Percentiles rank a stretch among this genome's conserved stretches.
These are phyloP conservation scores for Physcomitrium patens DNA, from an alignment of 225 moss, liverwort and hornwort genomes.

Conservation along the genomic window DNA sequence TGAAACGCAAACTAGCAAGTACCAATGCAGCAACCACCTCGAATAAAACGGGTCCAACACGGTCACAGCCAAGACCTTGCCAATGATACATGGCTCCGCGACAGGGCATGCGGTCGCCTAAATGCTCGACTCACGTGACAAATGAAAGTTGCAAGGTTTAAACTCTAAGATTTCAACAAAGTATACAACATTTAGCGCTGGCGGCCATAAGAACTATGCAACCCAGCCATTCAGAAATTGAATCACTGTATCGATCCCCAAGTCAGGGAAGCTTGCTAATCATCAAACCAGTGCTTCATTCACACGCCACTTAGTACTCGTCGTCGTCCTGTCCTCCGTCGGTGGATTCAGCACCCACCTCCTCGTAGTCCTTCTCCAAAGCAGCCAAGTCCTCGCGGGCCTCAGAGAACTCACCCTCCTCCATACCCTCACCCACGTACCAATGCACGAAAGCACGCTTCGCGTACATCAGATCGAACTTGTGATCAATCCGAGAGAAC, in stretches of 20 bases:
- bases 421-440: conserved; percentile 64
- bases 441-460: conserved; percentile 66
- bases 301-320: conserved; percentile 46
- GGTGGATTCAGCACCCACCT: conserved; percentile 59
- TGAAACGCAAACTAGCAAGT: too few species aligned
- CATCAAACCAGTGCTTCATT: conserved; percentile 32
- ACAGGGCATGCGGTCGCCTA: conserved; percentile 14
- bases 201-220: conserved; percentile 32
- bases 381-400: conserved; percentile 66
- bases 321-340: conserved; percentile 52
- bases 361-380: conserved; percentile 66
- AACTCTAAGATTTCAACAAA: conserved; percentile 32
- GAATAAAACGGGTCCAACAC: too few species aligned
- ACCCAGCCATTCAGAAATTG: conserved; percentile 33
- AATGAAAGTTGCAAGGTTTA: conserved; percentile 17
- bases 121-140: conserved; percentile 21
- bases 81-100: conserved; percentile 8
- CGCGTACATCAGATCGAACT: conserved; percentile 58
- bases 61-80: too few species aligned
- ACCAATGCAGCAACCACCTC: too few species aligned
- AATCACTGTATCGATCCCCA: conserved; percentile 51
- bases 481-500: conserved; percentile 55
- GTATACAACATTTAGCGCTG: conserved; percentile 51
- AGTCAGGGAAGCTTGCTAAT: conserved; percentile 44
- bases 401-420: conserved; percentile 60